phyloP scores from a whole-genome alignment of 208 protist genomes.

The Leishmania tarentolae region DNA sequence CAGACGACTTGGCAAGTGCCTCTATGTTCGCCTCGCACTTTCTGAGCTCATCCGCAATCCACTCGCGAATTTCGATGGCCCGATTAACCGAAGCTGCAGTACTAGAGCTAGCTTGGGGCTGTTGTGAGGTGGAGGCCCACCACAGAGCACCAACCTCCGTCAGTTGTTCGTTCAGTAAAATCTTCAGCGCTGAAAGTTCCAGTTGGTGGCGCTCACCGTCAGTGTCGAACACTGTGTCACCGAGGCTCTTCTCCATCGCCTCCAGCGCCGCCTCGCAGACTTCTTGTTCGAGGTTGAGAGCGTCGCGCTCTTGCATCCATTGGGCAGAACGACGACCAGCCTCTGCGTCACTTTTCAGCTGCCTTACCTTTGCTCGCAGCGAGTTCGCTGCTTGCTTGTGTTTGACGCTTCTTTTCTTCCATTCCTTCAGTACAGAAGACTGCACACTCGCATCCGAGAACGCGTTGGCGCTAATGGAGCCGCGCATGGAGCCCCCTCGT shows the following conservation, averaged over 20 bases:
- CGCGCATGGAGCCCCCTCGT: not conserved
- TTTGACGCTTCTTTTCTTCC: slow-evolving; percentile 32
- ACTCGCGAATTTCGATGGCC: slow-evolving; percentile 10
- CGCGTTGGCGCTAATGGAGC: slow-evolving; percentile 10
- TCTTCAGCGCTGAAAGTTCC: slow-evolving; percentile 20
- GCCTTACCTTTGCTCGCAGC: slow-evolving; percentile 37
- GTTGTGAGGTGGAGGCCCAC: not conserved
- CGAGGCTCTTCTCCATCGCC: not conserved
- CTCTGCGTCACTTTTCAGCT: slow-evolving; percentile 40
- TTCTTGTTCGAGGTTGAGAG: slow-evolving; percentile 32
- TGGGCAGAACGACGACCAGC: slow-evolving; percentile 15
- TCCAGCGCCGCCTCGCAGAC: slow-evolving; percentile 17
- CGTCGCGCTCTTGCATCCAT: slow-evolving; percentile 41
- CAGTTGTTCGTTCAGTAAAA: slow-evolving; percentile 14
- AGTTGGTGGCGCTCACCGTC: not conserved
- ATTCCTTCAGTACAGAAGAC: slow-evolving; percentile 46
- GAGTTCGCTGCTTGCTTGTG: slow-evolving; percentile 27
- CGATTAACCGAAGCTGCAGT: not conserved
- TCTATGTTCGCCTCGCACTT: not conserved
- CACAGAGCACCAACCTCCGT: slow-evolving; percentile 13
- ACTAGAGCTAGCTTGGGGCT: not conserved
- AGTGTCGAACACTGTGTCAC: not conserved
- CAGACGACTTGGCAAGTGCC: not conserved
- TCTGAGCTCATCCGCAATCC: slow-evolving; percentile 17
- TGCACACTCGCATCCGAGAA: slow-evolving; percentile 39